A percentile compares a stretch with the other conserved stretches of the same genome.
Conservation (phyloP, 2,329 filamentous ascomycete genomes). For the Tricladium varicosporioides region DNA sequence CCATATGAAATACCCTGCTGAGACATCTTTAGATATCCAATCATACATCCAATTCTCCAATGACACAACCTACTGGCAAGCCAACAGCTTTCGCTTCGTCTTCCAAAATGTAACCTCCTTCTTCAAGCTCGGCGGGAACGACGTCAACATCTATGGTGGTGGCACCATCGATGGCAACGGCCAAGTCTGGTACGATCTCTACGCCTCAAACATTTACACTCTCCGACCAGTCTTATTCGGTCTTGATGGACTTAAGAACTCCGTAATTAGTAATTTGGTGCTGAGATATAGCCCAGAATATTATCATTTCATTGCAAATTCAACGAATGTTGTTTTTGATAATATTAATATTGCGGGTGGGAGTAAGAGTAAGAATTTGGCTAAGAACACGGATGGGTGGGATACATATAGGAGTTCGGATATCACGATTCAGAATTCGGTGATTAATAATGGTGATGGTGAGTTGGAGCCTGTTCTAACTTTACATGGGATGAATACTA, state of each 20-base stretch:
- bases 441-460: slow-evolving; percentile 62
- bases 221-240: slow-evolving; percentile 58
- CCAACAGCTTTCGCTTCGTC: slow-evolving; percentile 58
- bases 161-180: slow-evolving; percentile 63
- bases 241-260: slow-evolving; percentile 54
- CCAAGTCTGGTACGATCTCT: slow-evolving; percentile 57
- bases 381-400: slow-evolving; percentile 67
- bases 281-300: slow-evolving; percentile 57
- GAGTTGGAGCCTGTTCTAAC: slow-evolving; percentile 2
- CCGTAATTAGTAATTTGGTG: slow-evolving; percentile 57
- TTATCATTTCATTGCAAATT: slow-evolving; percentile 67
- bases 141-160: slow-evolving; percentile 67
- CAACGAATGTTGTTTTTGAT: slow-evolving; percentile 60
- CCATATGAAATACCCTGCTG: not conserved
- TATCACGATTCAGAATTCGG: slow-evolving; percentile 65
- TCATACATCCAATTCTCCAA: slow-evolving; percentile 62
- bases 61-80: slow-evolving; percentile 68
- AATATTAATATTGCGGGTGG: slow-evolving; percentile 59
- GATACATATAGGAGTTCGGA: slow-evolving; percentile 60
- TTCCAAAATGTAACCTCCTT: slow-evolving; percentile 68
- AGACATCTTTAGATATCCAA: slow-evolving; percentile 46
- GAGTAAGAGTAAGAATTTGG: slow-evolving; percentile 49
- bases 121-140: slow-evolving; percentile 63
- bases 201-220: slow-evolving; percentile 54
- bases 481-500: slow-evolving; percentile 4